A percentile compares a stretch with the other conserved stretches of the same genome.
Evolutionary conservation across 495 filamentous ascomycete species (phyloP).

Genomic region (Parachaetomium inaequale): DNA sequence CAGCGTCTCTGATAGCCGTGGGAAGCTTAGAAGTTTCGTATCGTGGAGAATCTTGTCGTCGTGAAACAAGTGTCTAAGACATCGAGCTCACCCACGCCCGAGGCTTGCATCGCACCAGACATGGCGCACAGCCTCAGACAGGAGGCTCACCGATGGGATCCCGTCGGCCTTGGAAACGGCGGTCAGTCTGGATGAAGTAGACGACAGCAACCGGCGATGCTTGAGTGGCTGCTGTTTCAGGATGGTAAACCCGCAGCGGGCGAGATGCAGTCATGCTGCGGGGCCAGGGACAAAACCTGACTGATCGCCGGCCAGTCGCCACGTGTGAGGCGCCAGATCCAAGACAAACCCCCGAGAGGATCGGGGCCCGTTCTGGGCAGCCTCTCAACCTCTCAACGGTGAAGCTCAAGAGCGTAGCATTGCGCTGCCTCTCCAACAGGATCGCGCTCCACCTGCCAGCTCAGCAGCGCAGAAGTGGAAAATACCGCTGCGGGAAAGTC

Average conservation of each 20-base stretch:
- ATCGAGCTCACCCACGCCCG: background rate
- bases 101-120: background rate
- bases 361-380: background rate
- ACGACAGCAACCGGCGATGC: background rate
- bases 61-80: background rate
- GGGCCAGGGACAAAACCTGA: constrained; percentile 1
- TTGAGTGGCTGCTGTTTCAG: constrained; percentile 11
- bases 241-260: background rate
- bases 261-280: constrained; percentile 16
- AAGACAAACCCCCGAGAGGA: background rate
- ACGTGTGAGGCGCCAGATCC: constrained; percentile 14
- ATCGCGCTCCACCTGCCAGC: background rate
- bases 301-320: constrained; percentile 6
- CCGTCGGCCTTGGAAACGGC: background rate
- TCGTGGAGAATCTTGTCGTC: background rate
- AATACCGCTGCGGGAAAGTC: background rate
- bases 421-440: background rate
- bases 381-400: background rate
- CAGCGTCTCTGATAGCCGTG: background rate
- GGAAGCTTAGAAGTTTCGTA: background rate
- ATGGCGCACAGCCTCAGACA: background rate
- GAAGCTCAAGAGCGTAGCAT: background rate
- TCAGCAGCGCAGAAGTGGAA: background rate
- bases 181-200: background rate
- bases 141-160: background rate